Conservation (phyloP, 768 basidiomycete genomes). For the Ramaria sp. region DNA sequence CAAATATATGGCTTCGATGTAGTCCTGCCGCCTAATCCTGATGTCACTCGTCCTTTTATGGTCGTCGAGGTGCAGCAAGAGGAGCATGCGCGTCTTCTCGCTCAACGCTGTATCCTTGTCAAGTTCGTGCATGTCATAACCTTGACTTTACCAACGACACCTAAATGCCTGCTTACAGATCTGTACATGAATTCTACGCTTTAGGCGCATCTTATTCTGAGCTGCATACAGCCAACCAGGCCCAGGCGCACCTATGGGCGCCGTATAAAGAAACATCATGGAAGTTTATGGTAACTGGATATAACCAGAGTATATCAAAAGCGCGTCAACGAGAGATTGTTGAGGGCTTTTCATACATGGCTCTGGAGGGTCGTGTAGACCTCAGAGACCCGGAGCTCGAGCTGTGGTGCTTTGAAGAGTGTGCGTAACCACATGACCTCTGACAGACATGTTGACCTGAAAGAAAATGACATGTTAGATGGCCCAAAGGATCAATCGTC, state of each 20-base stretch:
- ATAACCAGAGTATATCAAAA: constrained; percentile 65
- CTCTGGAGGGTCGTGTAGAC: constrained; percentile 66
- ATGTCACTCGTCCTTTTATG: constrained; percentile 62
- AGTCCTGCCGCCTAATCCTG: constrained; percentile 36
- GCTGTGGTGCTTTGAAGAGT: constrained; percentile 78
- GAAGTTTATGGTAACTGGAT: constrained; percentile 66
- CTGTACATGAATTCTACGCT: constrained; percentile 69
- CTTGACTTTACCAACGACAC: neutral
- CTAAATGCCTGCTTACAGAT: constrained; percentile 30
- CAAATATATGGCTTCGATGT: constrained; percentile 61
- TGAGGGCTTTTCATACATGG: constrained; percentile 80
- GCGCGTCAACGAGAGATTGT: constrained; percentile 54
- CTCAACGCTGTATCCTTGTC: constrained; percentile 69
- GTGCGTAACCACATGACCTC: constrained; percentile 30
- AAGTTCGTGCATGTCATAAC: constrained; percentile 40
- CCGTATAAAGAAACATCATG: constrained; percentile 61
- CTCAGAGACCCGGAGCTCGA: constrained; percentile 70
- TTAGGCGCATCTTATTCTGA: constrained; percentile 58
- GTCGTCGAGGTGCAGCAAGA: constrained; percentile 57
- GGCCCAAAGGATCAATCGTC: constrained; percentile 31
- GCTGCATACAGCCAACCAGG: constrained; percentile 46
- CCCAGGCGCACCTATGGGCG: constrained; percentile 39
- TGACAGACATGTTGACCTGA: neutral
- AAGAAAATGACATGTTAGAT: constrained; percentile 26
- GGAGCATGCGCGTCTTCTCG: constrained; percentile 63